These are phyloP conservation scores for Papiliotrema nemorosa DNA, from an alignment of 1,284 basidiomycete species.

Conservation along the genomic window DNA sequence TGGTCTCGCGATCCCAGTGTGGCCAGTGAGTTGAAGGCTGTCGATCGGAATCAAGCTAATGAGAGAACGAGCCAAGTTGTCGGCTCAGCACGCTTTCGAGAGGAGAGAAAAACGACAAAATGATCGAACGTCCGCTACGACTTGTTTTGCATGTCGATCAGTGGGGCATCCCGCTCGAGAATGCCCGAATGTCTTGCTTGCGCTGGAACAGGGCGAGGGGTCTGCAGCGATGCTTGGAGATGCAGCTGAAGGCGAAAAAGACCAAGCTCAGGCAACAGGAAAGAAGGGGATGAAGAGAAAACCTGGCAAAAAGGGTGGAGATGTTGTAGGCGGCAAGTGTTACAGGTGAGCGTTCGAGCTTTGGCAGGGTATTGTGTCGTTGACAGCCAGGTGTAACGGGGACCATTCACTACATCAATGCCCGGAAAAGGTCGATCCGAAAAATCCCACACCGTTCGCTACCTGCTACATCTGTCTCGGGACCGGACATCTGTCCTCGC, in stretches of 20 bases:
- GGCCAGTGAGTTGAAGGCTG: slow-evolving; percentile 32
- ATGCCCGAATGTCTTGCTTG: slow-evolving; percentile 61
- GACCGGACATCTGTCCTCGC: slow-evolving; percentile 74
- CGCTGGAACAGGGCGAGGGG: slow-evolving; percentile 22
- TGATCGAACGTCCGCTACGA: slow-evolving; percentile 60
- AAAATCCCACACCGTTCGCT: slow-evolving; percentile 75
- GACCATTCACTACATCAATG: slow-evolving; percentile 76
- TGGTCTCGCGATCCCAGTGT: slow-evolving; percentile 44
- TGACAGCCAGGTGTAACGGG: slow-evolving; percentile 69
- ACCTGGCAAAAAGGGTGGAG: slow-evolving; percentile 39
- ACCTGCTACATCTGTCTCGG: slow-evolving; percentile 85
- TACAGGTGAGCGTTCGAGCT: slow-evolving; percentile 62
- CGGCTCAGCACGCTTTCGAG: slow-evolving; percentile 54
- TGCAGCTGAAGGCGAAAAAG: slow-evolving; percentile 13
- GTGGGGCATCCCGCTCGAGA: slow-evolving; percentile 79
- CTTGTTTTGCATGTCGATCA: slow-evolving; percentile 83
- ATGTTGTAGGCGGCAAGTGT: slow-evolving; percentile 64
- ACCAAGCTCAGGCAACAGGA: slow-evolving; percentile 20
- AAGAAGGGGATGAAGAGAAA: slow-evolving; percentile 38
- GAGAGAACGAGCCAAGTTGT: slow-evolving; percentile 25
- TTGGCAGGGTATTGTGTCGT: not conserved
- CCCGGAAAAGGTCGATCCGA: slow-evolving; percentile 61
- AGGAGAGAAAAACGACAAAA: slow-evolving; percentile 65
- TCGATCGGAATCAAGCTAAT: not conserved
- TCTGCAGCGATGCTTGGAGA: slow-evolving; percentile 27